A percentile compares a stretch with the other conserved stretches of the same genome.
These are phyloP conservation scores for Purpureocillium takamizusanense DNA, from an alignment of 2,329 filamentous ascomycete species.

Conservation along the genomic window DNA sequence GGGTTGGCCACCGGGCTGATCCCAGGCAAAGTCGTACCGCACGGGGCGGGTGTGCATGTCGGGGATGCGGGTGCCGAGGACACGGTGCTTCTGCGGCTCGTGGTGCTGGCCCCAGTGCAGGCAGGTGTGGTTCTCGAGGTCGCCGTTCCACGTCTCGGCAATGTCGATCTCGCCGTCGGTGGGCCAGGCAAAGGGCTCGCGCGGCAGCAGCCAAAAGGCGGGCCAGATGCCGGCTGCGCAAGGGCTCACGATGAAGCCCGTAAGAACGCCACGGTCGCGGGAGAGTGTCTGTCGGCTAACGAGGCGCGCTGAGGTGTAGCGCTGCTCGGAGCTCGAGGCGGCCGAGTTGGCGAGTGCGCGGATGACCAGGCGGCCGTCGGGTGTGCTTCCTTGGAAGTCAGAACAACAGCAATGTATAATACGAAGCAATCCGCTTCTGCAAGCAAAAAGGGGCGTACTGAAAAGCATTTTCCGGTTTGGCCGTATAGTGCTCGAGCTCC, in stretches of 20 bases:
- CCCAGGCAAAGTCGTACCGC: slow-evolving; percentile 48
- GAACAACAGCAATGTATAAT: neutral
- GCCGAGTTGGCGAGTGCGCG: slow-evolving; percentile 34
- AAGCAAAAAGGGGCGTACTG: too few species aligned
- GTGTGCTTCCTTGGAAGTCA: slow-evolving; percentile 23
- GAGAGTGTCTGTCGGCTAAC: slow-evolving; percentile 42
- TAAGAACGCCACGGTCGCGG: slow-evolving; percentile 41
- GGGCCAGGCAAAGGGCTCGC: slow-evolving; percentile 50
- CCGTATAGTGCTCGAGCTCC: slow-evolving; percentile 49
- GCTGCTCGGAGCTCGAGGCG: slow-evolving; percentile 25
- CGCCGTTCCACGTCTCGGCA: slow-evolving; percentile 52
- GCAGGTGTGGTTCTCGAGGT: slow-evolving; percentile 44
- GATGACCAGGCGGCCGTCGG: slow-evolving; percentile 40
- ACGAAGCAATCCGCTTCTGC: too few species aligned
- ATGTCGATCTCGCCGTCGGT: slow-evolving; percentile 52
- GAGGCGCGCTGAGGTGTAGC: slow-evolving; percentile 46
- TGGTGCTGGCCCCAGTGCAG: slow-evolving; percentile 50
- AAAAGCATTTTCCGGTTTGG: slow-evolving; percentile 40
- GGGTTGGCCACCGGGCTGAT: slow-evolving; percentile 31
- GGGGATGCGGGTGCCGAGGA: slow-evolving; percentile 39
- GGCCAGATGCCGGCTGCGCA: slow-evolving; percentile 51
- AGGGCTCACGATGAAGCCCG: slow-evolving; percentile 40
- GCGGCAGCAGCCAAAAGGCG: slow-evolving; percentile 51
- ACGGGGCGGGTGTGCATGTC: slow-evolving; percentile 38
- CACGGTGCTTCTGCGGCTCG: slow-evolving; percentile 48